A percentile compares a stretch with the other conserved stretches of the same genome.
phyloP scores from a whole-genome alignment of 2,329 filamentous ascomycete species.

The Clonostachys rosea region DNA sequence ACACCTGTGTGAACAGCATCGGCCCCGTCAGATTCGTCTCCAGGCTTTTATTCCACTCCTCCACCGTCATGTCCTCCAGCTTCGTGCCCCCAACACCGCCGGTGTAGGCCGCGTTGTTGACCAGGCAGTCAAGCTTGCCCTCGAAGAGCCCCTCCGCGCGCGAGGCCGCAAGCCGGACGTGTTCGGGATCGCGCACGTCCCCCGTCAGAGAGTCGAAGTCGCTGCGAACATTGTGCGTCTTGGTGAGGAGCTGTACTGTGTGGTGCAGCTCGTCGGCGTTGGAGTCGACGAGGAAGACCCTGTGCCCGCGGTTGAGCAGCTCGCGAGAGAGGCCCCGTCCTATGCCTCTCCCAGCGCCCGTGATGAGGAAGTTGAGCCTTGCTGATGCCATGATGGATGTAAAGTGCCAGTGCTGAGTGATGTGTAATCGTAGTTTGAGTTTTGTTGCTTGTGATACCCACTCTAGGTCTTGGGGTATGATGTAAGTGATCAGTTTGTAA shows the following conservation, averaged over 20 bases:
- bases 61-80: conserved; percentile 22
- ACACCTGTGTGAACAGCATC: conserved; percentile 19
- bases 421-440: neutral
- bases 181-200: conserved; percentile 21
- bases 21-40: conserved; percentile 30
- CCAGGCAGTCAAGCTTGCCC: conserved; percentile 27
- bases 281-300: conserved; percentile 31
- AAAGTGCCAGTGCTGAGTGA: neutral
- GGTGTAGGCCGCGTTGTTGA: conserved; percentile 35
- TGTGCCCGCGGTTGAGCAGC: conserved; percentile 27
- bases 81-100: conserved; percentile 19
- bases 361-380: conserved; percentile 11
- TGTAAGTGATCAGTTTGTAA: too few species aligned
- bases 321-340: conserved; percentile 14
- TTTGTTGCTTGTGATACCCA: too few species aligned
- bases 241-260: conserved; percentile 15
- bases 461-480: too few species aligned
- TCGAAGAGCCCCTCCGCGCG: conserved; percentile 23
- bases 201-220: conserved; percentile 15
- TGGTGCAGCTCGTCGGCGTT: conserved; percentile 28
- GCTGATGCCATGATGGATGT: neutral
- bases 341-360: conserved; percentile 12
- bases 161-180: conserved; percentile 18
- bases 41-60: conserved; percentile 27
- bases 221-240: conserved; percentile 3